A percentile compares a stretch with the other conserved stretches of the same genome.
Conservation (phyloP, 768 basidiomycete genomes). For the Leccinum rimulosum region DNA sequence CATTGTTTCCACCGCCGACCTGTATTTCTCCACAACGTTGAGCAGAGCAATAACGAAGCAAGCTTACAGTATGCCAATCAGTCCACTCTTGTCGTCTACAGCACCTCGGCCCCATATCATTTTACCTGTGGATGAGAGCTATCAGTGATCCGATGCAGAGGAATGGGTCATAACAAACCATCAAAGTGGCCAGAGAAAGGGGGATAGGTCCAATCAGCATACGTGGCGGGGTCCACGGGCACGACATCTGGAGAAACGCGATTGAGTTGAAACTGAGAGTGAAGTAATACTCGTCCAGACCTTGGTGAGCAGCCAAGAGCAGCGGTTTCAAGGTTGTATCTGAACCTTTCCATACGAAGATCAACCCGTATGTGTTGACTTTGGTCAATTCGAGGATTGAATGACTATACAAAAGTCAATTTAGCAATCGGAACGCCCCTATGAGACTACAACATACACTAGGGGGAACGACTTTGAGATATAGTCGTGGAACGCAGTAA, state of each 20-base stretch:
- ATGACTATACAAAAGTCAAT: slow-evolving; percentile 37
- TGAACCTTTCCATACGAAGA: slow-evolving; percentile 58
- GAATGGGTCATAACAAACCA: slow-evolving; percentile 30
- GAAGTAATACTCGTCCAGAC: slow-evolving; percentile 27
- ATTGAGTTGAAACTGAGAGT: background rate
- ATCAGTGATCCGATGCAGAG: background rate
- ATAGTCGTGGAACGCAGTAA: slow-evolving; percentile 54
- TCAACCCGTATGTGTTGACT: slow-evolving; percentile 61
- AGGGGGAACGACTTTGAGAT: slow-evolving; percentile 57
- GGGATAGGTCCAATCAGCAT: slow-evolving; percentile 56
- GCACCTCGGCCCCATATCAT: slow-evolving; percentile 51
- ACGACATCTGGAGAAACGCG: slow-evolving; percentile 52
- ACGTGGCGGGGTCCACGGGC: slow-evolving; percentile 56
- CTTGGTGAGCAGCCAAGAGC: slow-evolving; percentile 53
- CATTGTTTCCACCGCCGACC: slow-evolving; percentile 61
- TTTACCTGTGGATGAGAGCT: slow-evolving; percentile 23
- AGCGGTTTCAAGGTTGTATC: slow-evolving; percentile 51
- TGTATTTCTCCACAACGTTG: slow-evolving; percentile 15
- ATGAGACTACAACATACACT: slow-evolving; percentile 38
- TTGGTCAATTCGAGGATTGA: slow-evolving; percentile 48
- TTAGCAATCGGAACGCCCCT: background rate
- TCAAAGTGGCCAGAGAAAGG: slow-evolving; percentile 65
- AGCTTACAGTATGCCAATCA: slow-evolving; percentile 61
- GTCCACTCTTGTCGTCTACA: slow-evolving; percentile 59
- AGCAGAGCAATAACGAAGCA: background rate